phyloP scores from a whole-genome alignment of 352 stramenopile species.

The Globisporangium iwayamae region DNA sequence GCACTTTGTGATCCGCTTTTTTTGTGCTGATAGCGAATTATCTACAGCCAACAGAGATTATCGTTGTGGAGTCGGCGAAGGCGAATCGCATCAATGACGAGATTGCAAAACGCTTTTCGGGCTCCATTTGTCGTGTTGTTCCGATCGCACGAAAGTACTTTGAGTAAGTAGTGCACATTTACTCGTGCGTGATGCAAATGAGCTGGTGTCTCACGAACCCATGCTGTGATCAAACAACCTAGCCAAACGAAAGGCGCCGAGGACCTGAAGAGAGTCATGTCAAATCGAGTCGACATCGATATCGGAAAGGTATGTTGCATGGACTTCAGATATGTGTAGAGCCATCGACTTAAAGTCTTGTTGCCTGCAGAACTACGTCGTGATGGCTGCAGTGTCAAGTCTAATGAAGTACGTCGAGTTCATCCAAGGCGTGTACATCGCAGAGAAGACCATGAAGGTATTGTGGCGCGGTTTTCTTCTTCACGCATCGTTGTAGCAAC shows the following conservation, averaged over 20 bases:
- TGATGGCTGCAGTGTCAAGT: slow-evolving; percentile 76
- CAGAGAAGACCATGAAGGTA: slow-evolving; percentile 80
- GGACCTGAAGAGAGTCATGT: slow-evolving; percentile 78
- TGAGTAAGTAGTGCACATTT: slow-evolving; percentile 31
- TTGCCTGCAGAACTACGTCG: slow-evolving; percentile 66
- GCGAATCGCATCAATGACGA: slow-evolving; percentile 65
- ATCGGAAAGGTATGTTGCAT: slow-evolving; percentile 49
- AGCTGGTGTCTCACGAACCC: neutral
- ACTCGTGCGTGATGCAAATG: neutral
- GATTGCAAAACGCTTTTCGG: slow-evolving; percentile 53
- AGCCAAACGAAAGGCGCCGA: slow-evolving; percentile 84
- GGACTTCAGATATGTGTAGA: neutral
- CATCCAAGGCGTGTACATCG: slow-evolving; percentile 85
- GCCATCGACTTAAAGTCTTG: neutral
- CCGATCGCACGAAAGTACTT: slow-evolving; percentile 80
- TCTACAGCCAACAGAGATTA: slow-evolving; percentile 62
- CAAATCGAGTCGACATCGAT: slow-evolving; percentile 81
- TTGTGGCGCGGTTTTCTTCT: neutral
- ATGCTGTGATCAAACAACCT: neutral
- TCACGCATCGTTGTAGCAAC: neutral
- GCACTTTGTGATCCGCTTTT: neutral
- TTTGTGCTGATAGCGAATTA: neutral
- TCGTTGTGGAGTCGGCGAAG: slow-evolving; percentile 64
- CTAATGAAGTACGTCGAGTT: slow-evolving; percentile 86
- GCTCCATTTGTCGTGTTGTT: slow-evolving; percentile 53